These are phyloP conservation scores for Leptographium procerum DNA, from an alignment of 2,329 filamentous ascomycete species.

Conservation along the genomic window DNA sequence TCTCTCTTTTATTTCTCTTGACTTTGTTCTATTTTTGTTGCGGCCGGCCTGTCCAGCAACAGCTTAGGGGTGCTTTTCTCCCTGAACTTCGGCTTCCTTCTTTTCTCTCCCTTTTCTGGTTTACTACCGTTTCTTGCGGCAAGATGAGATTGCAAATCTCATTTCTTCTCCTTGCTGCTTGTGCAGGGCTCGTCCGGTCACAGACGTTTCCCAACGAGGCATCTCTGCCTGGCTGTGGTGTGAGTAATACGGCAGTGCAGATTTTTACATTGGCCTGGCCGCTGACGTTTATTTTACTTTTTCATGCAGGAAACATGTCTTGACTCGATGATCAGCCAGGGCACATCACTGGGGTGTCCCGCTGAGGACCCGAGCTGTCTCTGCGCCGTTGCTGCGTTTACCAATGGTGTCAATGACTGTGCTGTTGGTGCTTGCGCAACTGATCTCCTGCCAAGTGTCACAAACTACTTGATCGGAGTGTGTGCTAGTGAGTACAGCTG, in stretches of 20 bases:
- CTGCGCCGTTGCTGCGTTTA: slow-evolving; percentile 11
- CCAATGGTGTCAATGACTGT: slow-evolving; percentile 13
- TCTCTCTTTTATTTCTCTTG: not conserved
- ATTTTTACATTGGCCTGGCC: not conserved
- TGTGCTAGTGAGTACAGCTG: slow-evolving; percentile 12
- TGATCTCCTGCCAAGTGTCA: slow-evolving; percentile 9
- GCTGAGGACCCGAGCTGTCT: slow-evolving; percentile 9
- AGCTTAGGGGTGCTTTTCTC: not conserved
- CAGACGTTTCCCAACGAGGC: slow-evolving; percentile 9
- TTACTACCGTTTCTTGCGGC: not conserved
- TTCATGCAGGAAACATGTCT: slow-evolving; percentile 14
- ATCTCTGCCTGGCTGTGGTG: slow-evolving; percentile 11
- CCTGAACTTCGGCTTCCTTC: not conserved
- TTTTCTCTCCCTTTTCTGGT: not conserved
- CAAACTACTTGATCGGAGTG: slow-evolving; percentile 10
- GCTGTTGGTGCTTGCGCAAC: slow-evolving; percentile 9
- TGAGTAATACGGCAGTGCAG: slow-evolving; percentile 1
- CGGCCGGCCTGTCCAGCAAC: not conserved
- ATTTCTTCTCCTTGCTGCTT: slow-evolving; percentile 2
- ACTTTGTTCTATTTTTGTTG: not conserved
- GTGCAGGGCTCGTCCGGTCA: not conserved
- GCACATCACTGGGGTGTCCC: slow-evolving; percentile 8
- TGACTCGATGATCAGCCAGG: slow-evolving; percentile 6
- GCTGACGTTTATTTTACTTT: not conserved
- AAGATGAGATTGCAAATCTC: slow-evolving; percentile 7